Evolutionary conservation across 2,329 filamentous ascomycete species (phyloP).

Genomic region (Stagonosporopsis rhizophila): DNA sequence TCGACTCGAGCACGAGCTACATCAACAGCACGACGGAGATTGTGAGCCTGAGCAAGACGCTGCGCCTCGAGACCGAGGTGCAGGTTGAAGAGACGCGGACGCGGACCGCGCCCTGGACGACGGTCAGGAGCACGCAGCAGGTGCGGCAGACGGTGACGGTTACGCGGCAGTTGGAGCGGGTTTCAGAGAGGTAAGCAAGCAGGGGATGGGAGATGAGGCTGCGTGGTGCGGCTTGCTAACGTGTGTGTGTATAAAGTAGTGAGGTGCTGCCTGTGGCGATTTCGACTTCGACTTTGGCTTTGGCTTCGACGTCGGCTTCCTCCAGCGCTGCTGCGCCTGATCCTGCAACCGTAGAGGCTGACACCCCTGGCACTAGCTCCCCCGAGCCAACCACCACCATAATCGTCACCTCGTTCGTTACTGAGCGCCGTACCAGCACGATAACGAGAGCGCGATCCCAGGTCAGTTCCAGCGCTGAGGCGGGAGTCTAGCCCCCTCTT

Average conservation of each 20-base stretch:
- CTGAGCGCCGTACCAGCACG: conserved; percentile 2
- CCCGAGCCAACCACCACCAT: conserved; percentile 4
- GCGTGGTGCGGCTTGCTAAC: no score
- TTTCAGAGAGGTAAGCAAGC: neutral
- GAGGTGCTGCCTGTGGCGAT: no score
- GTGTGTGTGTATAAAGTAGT: neutral
- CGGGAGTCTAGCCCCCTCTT: no score
- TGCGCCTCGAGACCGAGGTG: conserved; percentile 47
- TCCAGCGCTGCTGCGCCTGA: no score
- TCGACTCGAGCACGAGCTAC: conserved; percentile 50
- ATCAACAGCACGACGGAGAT: conserved; percentile 50
- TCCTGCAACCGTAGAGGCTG: no score
- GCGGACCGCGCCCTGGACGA: neutral
- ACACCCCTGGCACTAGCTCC: no score
- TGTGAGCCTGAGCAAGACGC: conserved; percentile 49
- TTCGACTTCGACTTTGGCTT: no score
- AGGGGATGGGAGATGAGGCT: no score
- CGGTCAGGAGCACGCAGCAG: neutral
- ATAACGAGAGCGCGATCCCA: neutral
- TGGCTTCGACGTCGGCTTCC: no score
- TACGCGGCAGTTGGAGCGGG: conserved; percentile 1
- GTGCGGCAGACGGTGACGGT: neutral
- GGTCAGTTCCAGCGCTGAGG: neutral
- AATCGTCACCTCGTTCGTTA: conserved; percentile 1
- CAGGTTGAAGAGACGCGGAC: conserved; percentile 45